Evolutionary conservation across 2,329 filamentous ascomycete species (phyloP).

Genomic region (Hymenoscyphus scutula): DNA sequence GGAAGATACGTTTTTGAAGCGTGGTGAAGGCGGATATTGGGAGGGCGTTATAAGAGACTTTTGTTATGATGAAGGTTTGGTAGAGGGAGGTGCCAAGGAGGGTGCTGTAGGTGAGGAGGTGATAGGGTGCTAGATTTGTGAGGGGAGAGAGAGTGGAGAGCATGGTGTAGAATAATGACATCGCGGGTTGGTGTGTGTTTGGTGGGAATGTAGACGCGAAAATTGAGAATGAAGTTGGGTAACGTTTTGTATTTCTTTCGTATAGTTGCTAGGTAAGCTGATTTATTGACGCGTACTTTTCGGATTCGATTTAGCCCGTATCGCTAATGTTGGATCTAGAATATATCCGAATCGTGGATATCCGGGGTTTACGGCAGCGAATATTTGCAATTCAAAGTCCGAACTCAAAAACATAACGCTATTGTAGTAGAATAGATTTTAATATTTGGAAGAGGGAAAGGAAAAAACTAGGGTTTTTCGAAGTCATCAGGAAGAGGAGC

Average conservation of each 20-base stretch:
- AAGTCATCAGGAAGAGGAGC: too few species aligned
- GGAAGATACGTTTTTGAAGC: constrained; percentile 42
- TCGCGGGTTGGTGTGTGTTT: neutral
- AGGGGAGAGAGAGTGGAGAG: neutral
- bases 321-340: neutral
- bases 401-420: too few species aligned
- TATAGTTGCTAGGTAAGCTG: neutral
- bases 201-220: neutral
- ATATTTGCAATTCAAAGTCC: too few species aligned
- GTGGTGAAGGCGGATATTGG: constrained; percentile 39
- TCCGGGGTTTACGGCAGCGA: neutral
- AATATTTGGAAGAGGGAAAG: too few species aligned
- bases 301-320: neutral
- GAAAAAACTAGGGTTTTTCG: too few species aligned
- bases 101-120: constrained; percentile 11
- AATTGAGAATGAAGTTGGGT: neutral
- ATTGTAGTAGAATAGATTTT: too few species aligned
- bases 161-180: neutral
- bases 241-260: neutral
- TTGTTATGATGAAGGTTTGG: constrained; percentile 42
- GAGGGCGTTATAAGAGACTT: constrained; percentile 38
- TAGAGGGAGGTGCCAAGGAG: constrained; percentile 9
- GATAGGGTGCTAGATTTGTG: neutral
- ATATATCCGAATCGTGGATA: neutral
- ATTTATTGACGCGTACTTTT: neutral